These are phyloP conservation scores for Rhynchospora breviuscula DNA, from an alignment of 176 grass and related monocot species.

Conservation along the genomic window DNA sequence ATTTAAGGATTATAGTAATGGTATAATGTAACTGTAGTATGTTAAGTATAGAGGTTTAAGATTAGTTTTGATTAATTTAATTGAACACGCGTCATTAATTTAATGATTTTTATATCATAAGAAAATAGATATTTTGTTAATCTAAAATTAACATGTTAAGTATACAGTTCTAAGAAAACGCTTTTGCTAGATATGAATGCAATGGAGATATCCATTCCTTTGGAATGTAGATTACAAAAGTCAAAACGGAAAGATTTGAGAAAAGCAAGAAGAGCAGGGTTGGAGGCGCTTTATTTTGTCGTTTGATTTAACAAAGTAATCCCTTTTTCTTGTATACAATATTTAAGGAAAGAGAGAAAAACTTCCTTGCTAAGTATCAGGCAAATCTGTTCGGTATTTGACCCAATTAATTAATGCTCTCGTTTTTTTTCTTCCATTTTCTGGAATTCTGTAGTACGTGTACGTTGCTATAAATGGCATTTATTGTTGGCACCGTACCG, in stretches of 20 bases:
- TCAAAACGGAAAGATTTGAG: neutral
- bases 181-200: neutral
- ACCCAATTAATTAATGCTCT: slow-evolving; percentile 24
- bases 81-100: too few relatives aligned
- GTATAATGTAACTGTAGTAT: too few relatives aligned
- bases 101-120: neutral
- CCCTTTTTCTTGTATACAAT: slow-evolving; percentile 19
- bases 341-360: slow-evolving; percentile 21
- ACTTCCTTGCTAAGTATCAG: slow-evolving; percentile 71
- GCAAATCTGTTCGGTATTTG: neutral
- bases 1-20: too few relatives aligned
- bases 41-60: too few relatives aligned
- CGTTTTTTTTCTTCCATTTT: slow-evolving; percentile 6
- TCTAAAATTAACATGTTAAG: neutral
- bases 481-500: neutral
- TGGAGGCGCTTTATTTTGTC: neutral
- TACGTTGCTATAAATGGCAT: neutral
- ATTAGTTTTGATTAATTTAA: too few relatives aligned
- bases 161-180: neutral
- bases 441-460: slow-evolving; percentile 1
- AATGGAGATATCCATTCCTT: neutral
- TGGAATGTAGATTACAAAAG: neutral
- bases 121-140: neutral
- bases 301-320: neutral
- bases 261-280: neutral